These are phyloP conservation scores for Cruciata laevipes DNA, from an alignment of 257 asterid genomes.

Conservation along the genomic window DNA sequence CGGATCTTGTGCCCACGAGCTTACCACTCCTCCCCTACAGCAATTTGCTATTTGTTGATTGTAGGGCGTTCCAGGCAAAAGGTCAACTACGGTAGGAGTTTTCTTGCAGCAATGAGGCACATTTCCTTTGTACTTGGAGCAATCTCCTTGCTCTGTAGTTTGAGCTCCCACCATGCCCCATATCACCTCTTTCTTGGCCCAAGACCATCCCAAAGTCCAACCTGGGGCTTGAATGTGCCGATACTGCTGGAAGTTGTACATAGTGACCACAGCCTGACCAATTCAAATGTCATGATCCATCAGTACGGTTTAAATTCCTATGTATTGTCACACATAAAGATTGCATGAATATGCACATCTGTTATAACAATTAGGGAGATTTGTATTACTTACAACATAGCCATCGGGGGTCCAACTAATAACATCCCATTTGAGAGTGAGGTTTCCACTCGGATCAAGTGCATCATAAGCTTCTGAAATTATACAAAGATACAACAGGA, in stretches of 20 bases:
- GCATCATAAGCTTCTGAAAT: constrained; percentile 75
- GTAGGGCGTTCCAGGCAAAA: constrained; percentile 77
- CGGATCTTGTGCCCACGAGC: constrained; percentile 74
- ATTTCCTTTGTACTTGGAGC: constrained; percentile 61
- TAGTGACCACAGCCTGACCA: constrained; percentile 63
- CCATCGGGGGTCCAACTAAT: constrained; percentile 65
- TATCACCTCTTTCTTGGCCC: constrained; percentile 93
- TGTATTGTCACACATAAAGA: not conserved
- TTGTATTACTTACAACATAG: not conserved
- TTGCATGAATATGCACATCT: not conserved
- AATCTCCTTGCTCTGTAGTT: constrained; percentile 89
- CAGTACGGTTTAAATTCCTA: not conserved
- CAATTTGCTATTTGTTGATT: constrained; percentile 83
- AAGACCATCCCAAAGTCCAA: constrained; percentile 89
- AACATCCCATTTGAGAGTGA: constrained; percentile 77
- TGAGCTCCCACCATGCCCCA: constrained; percentile 85
- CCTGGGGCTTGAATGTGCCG: constrained; percentile 93
- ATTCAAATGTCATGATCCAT: constrained; percentile 2
- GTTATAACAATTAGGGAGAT: not conserved
- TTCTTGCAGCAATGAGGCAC: constrained; percentile 76
- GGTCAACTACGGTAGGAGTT: constrained; percentile 68
- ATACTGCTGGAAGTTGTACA: constrained; percentile 85
- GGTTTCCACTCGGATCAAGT: constrained; percentile 80
- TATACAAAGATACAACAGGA: constrained; percentile 3
- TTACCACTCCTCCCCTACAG: constrained; percentile 78